Evolutionary conservation across 495 filamentous ascomycete species (phyloP).

Genomic region (Penicillium ochrochloron): DNA sequence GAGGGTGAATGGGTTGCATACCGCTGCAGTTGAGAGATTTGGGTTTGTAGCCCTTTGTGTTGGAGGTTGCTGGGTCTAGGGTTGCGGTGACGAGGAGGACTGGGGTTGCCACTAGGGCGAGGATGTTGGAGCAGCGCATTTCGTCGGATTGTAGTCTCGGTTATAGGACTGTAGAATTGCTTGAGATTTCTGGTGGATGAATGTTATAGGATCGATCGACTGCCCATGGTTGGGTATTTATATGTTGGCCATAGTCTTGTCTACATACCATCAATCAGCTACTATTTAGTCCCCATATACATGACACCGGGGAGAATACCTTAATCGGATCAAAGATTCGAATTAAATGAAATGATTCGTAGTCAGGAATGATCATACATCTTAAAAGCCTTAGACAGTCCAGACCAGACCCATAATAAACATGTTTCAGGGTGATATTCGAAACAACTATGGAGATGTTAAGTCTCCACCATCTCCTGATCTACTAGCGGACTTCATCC

Average conservation of each 20-base stretch:
- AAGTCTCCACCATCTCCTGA: neutral
- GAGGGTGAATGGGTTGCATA: neutral
- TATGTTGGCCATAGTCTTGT: neutral
- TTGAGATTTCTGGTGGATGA: neutral
- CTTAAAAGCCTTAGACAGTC: neutral
- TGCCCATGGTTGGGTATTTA: neutral
- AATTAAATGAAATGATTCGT: neutral
- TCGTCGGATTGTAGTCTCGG: conserved; percentile 14
- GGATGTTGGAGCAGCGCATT: conserved; percentile 28
- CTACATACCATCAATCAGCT: neutral
- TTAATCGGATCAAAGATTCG: neutral
- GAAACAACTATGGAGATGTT: conserved; percentile 2
- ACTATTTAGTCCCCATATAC: no score
- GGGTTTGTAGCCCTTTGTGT: conserved; percentile 40
- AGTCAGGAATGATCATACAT: neutral
- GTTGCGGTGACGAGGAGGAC: conserved; percentile 31
- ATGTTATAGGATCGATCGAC: neutral
- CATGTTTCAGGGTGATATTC: conserved; percentile 3
- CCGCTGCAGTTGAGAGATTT: conserved; percentile 29
- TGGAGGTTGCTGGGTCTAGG: conserved; percentile 34
- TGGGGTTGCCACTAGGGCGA: conserved; percentile 20
- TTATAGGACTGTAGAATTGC: neutral
- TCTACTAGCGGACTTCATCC: neutral
- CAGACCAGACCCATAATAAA: conserved; percentile 2
- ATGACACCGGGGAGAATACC: neutral